A percentile compares a stretch with the other conserved stretches of the same genome.
Conservation (phyloP, 352 stramenopile species). For the Saprolegnia parasitica region DNA sequence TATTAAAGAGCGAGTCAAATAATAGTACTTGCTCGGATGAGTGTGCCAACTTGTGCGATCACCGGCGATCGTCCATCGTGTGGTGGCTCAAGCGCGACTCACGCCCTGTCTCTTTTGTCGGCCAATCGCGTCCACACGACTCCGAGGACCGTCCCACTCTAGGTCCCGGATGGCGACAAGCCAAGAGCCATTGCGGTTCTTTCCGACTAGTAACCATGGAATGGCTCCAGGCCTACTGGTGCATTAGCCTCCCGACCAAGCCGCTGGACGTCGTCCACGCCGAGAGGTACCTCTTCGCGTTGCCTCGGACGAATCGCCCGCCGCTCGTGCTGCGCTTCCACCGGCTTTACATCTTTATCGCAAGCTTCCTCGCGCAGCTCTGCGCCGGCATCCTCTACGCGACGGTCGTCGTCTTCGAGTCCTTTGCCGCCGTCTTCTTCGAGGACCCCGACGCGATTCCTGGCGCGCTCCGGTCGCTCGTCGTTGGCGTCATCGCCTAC, state of each 20-base stretch:
- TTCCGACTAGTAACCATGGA: neutral
- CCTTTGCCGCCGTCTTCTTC: neutral
- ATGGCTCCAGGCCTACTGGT: constrained; percentile 13
- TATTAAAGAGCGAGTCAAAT: too few species aligned
- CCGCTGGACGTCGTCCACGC: constrained; percentile 11
- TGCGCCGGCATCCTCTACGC: neutral
- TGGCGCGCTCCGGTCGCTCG: neutral
- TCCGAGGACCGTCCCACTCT: too few species aligned
- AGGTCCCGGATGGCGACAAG: too few species aligned
- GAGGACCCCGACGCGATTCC: neutral
- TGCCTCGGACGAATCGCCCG: neutral
- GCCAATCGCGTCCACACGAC: too few species aligned
- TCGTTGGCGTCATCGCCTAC: neutral
- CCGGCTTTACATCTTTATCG: neutral
- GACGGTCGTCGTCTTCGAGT: neutral
- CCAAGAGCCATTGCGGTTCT: too few species aligned
- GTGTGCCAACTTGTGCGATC: too few species aligned
- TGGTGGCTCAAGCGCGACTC: too few species aligned
- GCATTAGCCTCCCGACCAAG: constrained; percentile 14
- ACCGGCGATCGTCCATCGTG: too few species aligned
- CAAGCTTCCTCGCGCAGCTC: neutral
- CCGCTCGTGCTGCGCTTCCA: neutral
- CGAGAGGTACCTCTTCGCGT: constrained; percentile 1
- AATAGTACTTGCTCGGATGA: too few species aligned
- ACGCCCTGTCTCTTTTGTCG: too few species aligned